Conservation (phyloP, 1,284 basidiomycete genomes). For the Entoloma clypeatum region DNA sequence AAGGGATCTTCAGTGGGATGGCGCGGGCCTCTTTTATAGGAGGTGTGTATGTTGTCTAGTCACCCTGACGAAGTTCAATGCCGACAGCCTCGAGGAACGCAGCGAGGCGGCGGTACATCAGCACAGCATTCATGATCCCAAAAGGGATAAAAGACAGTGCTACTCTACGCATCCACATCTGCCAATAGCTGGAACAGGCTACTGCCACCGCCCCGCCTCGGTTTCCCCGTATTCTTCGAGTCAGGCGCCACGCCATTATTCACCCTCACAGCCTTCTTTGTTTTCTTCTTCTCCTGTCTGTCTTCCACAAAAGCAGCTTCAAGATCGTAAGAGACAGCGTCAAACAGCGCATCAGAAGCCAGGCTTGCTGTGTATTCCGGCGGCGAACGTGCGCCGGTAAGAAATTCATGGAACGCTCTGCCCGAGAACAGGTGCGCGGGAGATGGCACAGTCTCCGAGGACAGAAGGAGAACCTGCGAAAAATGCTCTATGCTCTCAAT, state of each 20-base stretch:
- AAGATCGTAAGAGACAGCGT: slow-evolving; percentile 45
- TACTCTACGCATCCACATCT: slow-evolving; percentile 6
- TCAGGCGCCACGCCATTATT: slow-evolving; percentile 9
- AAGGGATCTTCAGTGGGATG: not conserved
- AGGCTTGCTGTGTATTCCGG: slow-evolving; percentile 21
- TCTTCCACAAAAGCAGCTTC: slow-evolving; percentile 48
- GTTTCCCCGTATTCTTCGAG: slow-evolving; percentile 12
- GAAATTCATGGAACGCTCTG: slow-evolving; percentile 46
- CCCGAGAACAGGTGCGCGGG: slow-evolving; percentile 55
- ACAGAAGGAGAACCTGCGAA: slow-evolving; percentile 58
- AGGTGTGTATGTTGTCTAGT: no score
- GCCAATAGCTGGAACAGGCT: slow-evolving; percentile 11
- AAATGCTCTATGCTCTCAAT: slow-evolving; percentile 58
- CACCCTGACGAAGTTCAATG: no score
- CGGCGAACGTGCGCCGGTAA: slow-evolving; percentile 32
- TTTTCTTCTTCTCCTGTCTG: slow-evolving; percentile 41
- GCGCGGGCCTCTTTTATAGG: no score
- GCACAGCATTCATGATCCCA: no score
- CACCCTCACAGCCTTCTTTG: slow-evolving; percentile 21
- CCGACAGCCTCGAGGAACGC: no score
- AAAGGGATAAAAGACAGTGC: slow-evolving; percentile 9
- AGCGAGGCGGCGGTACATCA: no score
- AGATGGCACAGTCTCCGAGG: slow-evolving; percentile 40
- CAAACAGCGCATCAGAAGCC: slow-evolving; percentile 38
- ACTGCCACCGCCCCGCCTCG: not conserved